Evolutionary conservation across 306 rosid species (phyloP).

Genomic region (Neltuma alba): DNA sequence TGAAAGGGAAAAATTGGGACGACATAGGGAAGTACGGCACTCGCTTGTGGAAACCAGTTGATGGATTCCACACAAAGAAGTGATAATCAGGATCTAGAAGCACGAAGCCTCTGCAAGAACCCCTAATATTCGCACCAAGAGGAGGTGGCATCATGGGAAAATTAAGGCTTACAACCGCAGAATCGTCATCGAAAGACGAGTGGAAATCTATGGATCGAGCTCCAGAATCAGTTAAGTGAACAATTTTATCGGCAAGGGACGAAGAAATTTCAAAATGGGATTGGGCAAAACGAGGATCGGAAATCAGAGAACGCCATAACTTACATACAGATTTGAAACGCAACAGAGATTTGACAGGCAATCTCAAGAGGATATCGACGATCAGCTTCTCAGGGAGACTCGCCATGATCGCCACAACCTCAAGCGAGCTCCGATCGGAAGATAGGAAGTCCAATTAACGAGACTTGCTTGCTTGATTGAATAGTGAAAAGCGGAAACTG

Average conservation of each 20-base stretch:
- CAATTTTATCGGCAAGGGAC: neutral
- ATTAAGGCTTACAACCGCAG: neutral
- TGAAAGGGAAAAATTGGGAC: neutral
- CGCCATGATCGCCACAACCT: neutral
- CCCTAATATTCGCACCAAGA: neutral
- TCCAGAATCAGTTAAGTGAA: neutral
- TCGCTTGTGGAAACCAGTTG: neutral
- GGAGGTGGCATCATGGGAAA: neutral
- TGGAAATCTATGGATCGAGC: neutral
- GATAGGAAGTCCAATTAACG: too few relatives aligned
- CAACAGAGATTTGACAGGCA: slow-evolving; percentile 14
- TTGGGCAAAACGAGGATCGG: neutral
- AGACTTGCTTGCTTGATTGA: neutral
- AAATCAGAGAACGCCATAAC: slow-evolving; percentile 15
- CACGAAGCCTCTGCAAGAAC: slow-evolving; percentile 13
- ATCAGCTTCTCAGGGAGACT: neutral
- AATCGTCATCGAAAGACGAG: neutral
- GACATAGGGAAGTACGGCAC: neutral
- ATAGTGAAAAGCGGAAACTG: neutral
- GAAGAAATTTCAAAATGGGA: neutral
- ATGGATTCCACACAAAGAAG: slow-evolving; percentile 7
- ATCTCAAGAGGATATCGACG: neutral
- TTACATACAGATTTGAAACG: slow-evolving; percentile 2
- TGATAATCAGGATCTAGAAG: neutral
- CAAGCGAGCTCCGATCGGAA: too few relatives aligned